Evolutionary conservation across 2,329 filamentous ascomycete species (phyloP).

Genomic region (Cladosporium sp.): DNA sequence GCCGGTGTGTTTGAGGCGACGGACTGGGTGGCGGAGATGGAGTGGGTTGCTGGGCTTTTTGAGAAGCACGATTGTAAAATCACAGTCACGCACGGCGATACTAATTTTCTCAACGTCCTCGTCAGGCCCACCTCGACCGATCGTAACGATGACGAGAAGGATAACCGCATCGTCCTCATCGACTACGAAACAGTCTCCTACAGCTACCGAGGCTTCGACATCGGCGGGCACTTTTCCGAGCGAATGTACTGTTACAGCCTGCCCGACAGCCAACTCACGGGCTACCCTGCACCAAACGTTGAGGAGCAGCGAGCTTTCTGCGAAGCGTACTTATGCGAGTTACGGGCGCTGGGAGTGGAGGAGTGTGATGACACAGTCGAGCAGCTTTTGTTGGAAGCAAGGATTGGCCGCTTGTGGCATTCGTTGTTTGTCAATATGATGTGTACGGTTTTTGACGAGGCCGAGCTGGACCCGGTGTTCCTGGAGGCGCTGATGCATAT

Average conservation of each 20-base stretch:
- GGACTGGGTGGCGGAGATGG: conserved; percentile 7
- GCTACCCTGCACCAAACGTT: not conserved
- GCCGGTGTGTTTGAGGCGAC: not conserved
- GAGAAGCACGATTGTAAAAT: conserved; percentile 10
- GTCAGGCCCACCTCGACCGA: not conserved
- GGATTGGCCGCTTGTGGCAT: conserved; percentile 16
- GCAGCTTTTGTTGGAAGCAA: conserved; percentile 18
- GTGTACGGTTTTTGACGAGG: conserved; percentile 12
- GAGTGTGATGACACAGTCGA: conserved; percentile 6
- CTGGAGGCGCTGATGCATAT: conserved; percentile 1
- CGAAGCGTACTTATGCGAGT: conserved; percentile 11
- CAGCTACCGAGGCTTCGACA: conserved; percentile 21
- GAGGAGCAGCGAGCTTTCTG: conserved; percentile 18
- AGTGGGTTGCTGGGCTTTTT: conserved; percentile 8
- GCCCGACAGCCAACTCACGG: conserved; percentile 11
- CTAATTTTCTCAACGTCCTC: conserved; percentile 19
- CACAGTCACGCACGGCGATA: conserved; percentile 12
- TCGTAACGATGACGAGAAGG: not conserved
- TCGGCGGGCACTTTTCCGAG: conserved; percentile 21
- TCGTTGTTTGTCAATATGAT: conserved; percentile 14
- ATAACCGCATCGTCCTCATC: conserved; percentile 11
- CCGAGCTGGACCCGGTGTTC: conserved; percentile 8
- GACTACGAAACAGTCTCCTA: conserved; percentile 21
- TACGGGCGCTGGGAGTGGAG: not conserved
- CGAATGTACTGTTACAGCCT: conserved; percentile 19